Conservation (phyloP, 1,284 basidiomycete genomes). For the Butyriboletus pseudospeciosus region DNA sequence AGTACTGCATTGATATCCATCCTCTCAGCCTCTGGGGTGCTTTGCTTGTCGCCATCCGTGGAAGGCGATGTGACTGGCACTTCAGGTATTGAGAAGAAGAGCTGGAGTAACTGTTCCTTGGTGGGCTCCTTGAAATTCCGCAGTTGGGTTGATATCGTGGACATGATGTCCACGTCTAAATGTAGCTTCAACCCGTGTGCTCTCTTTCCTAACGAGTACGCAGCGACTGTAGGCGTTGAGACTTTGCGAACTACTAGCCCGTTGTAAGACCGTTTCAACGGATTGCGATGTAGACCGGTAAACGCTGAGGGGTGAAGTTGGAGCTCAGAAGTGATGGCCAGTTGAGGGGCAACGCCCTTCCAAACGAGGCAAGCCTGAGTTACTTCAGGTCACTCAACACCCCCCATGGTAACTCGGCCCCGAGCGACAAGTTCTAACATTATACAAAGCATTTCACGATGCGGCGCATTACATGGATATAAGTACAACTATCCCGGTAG, state of each 20-base stretch:
- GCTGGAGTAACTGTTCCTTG: slow-evolving; percentile 75
- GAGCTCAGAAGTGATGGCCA: not conserved
- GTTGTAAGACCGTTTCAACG: slow-evolving; percentile 6
- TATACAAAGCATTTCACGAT: not conserved
- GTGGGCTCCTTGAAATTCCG: slow-evolving; percentile 88
- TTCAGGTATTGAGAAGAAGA: slow-evolving; percentile 80
- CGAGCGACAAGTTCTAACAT: not conserved
- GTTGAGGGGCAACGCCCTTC: slow-evolving; percentile 18
- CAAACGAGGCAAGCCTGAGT: slow-evolving; percentile 13
- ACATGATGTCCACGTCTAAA: slow-evolving; percentile 43
- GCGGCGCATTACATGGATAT: not conserved
- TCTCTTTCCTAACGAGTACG: not conserved
- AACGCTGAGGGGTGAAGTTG: not conserved
- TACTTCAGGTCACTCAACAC: not conserved
- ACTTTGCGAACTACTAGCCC: not conserved
- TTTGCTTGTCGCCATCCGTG: slow-evolving; percentile 24
- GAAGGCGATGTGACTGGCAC: slow-evolving; percentile 1
- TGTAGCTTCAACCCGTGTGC: not conserved
- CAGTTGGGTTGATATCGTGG: slow-evolving; percentile 78
- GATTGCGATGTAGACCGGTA: slow-evolving; percentile 4
- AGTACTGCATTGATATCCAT: slow-evolving; percentile 92
- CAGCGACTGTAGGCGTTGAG: not conserved
- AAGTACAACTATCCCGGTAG: not conserved
- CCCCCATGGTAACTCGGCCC: not conserved
- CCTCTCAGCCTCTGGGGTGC: slow-evolving; percentile 48